Percentiles rank a stretch among this genome's conserved stretches.
Conservation (phyloP, 2,329 filamentous ascomycete species). For the Microthyrium microscopicum region DNA sequence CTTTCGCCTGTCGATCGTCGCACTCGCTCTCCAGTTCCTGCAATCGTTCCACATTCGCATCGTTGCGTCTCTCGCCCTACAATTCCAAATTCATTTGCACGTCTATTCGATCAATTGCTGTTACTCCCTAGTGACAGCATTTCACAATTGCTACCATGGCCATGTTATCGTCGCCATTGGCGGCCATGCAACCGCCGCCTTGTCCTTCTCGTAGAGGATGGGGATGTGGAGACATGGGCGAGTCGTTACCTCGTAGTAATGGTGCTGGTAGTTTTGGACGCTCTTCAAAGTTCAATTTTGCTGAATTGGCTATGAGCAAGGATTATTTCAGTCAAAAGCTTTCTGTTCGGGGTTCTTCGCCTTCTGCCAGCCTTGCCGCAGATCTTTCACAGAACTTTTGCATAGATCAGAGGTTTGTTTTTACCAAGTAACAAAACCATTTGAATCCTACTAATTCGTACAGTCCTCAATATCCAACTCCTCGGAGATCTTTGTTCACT, state of each 20-base stretch:
- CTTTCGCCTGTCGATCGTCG: no score
- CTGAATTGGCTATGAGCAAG: constrained; percentile 55
- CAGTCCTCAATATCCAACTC: constrained; percentile 70
- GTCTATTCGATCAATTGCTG: constrained; percentile 5
- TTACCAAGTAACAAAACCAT: neutral
- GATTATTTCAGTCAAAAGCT: constrained; percentile 58
- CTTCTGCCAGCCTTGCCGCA: constrained; percentile 75
- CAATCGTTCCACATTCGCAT: no score
- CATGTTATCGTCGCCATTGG: constrained; percentile 87
- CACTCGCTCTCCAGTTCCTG: no score
- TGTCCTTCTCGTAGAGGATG: constrained; percentile 46
- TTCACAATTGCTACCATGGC: constrained; percentile 31
- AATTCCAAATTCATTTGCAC: constrained; percentile 1
- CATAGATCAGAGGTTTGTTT: constrained; percentile 73
- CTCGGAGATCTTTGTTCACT: constrained; percentile 71
- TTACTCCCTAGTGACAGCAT: neutral
- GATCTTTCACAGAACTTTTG: constrained; percentile 96
- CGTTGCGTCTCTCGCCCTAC: no score
- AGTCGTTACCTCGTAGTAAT: constrained; percentile 35
- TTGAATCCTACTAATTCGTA: constrained; percentile 11
- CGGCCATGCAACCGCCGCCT: constrained; percentile 69
- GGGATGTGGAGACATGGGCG: constrained; percentile 35
- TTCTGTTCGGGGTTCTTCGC: constrained; percentile 61
- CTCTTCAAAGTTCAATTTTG: constrained; percentile 61
- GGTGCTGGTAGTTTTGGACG: constrained; percentile 40